Evolutionary conservation across 768 basidiomycete species (phyloP), one percentile per base, ranked within the genome.

Genomic region (Mycena maculata): DNA sequence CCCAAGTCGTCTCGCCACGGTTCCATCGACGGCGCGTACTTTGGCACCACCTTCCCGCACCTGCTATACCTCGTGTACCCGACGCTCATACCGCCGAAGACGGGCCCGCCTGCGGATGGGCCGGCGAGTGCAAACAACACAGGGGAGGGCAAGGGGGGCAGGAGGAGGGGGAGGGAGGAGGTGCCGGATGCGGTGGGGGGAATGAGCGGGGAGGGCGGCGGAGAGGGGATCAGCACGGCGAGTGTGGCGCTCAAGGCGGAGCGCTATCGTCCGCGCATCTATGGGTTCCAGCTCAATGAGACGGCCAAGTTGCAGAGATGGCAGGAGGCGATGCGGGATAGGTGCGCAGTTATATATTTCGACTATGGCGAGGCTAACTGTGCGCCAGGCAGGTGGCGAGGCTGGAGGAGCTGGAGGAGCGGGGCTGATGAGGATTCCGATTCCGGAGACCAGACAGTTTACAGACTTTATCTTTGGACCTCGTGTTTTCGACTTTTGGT

Each of bases 1-100:
- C 98, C 98, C 38, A 99, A 99, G 78, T 96, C 94, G 1, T 96
- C 95, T 7, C 89, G 98, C 30, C 98, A 99, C 78, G 97, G 97
- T 52, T 92, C 92, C 39, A 98, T 99, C 76, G 98, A 99, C 76
- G 98, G 98, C 31, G 98, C 98, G 2, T 99, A 97, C 81, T 99
- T 99, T 72, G 98, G 98, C 66, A 97, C 96, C 0, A 98, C 96
- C 1, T 98, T 99, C 84, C 95, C 96, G 0, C 97, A 98, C 77
- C 90, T 99, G 60, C 84, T 98, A 52, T 98, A 96, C 83, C 94
- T 99, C 84, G 95, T 98, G 38, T 98, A 99, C 78, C 96, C 98
- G 0, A 88, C 91, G 49, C 89, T 98, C 69, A 92, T 98, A 45
- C 95, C 97, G 23, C 87, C 90, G 31, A 98, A 98, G 80, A 85